Conservation (phyloP, 495 filamentous ascomycete genomes). For the Lasiosphaeria ovina region DNA sequence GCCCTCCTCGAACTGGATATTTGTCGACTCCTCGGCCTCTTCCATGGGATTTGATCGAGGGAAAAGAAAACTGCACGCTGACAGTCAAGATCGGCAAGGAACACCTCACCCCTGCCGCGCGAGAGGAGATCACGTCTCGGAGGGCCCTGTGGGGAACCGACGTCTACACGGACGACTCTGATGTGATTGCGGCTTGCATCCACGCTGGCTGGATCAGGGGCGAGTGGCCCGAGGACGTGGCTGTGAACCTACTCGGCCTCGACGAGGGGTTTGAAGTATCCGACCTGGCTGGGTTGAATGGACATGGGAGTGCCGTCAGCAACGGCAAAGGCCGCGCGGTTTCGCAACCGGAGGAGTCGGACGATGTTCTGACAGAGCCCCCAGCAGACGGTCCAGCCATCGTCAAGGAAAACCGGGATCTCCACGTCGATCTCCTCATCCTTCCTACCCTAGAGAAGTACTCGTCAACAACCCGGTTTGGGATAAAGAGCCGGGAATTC, state of each 20-base stretch:
- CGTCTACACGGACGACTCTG: slow-evolving; percentile 94
- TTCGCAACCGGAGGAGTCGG: slow-evolving; percentile 11
- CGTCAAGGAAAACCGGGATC: slow-evolving; percentile 62
- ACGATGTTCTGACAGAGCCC: slow-evolving; percentile 38
- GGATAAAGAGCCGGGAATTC: slow-evolving; percentile 77
- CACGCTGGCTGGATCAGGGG: slow-evolving; percentile 91
- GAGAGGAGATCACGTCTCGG: slow-evolving; percentile 77
- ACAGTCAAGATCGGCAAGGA: slow-evolving; percentile 81
- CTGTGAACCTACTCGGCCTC: slow-evolving; percentile 63
- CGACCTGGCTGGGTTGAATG: slow-evolving; percentile 23
- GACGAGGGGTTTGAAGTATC: slow-evolving; percentile 38
- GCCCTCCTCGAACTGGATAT: slow-evolving; percentile 62
- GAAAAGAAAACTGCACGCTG: slow-evolving; percentile 85
- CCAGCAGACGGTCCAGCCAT: slow-evolving; percentile 48
- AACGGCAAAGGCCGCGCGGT: slow-evolving; percentile 6
- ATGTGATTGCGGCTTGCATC: slow-evolving; percentile 88
- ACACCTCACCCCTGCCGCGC: slow-evolving; percentile 63
- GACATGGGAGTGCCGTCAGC: slow-evolving; percentile 3
- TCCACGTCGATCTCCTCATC: slow-evolving; percentile 81
- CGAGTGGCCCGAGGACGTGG: slow-evolving; percentile 75
- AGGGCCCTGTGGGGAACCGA: slow-evolving; percentile 88
- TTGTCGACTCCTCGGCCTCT: slow-evolving; percentile 70
- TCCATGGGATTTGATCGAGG: slow-evolving; percentile 66
- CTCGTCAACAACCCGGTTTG: slow-evolving; percentile 67
- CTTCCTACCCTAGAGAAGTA: slow-evolving; percentile 78